A percentile compares a stretch with the other conserved stretches of the same genome.
phyloP scores from a whole-genome alignment of 2,329 filamentous ascomycete genomes.

The Colletotrichum cuscutae region DNA sequence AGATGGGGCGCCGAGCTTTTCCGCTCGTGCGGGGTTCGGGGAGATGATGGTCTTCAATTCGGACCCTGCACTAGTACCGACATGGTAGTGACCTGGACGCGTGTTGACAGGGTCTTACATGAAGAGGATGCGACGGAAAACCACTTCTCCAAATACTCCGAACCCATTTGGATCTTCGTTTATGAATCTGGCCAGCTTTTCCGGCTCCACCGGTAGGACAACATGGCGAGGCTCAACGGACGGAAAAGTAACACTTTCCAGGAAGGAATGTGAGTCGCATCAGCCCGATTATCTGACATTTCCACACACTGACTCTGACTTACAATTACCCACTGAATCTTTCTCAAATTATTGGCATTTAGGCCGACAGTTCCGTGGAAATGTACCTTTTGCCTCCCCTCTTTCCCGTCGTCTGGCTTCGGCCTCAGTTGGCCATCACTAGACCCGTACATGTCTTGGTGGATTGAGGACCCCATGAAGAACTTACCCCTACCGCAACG shows the following conservation, averaged over 20 bases:
- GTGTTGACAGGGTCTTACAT: not conserved
- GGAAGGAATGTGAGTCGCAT: not conserved
- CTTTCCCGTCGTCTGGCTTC: not conserved
- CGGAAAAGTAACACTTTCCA: constrained; percentile 20
- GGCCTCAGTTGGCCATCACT: not conserved
- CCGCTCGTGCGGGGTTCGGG: constrained; percentile 30
- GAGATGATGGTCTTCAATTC: not conserved
- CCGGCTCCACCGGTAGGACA: not conserved
- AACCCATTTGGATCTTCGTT: not conserved
- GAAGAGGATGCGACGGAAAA: constrained; percentile 21
- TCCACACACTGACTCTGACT: constrained; percentile 11
- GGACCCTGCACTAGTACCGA: constrained; percentile 20
- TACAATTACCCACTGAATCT: constrained; percentile 18
- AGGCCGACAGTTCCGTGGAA: constrained; percentile 27
- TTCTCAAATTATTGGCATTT: not conserved
- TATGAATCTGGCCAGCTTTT: constrained; percentile 2
- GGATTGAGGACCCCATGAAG: not conserved
- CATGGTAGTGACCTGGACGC: not conserved
- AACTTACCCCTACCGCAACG: not conserved
- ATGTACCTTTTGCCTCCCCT: not conserved
- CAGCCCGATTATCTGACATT: not conserved
- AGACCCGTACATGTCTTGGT: not conserved
- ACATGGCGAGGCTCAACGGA: not conserved
- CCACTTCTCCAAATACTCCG: not conserved
- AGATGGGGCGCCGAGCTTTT: constrained; percentile 32